Evolutionary conservation across 31 red algal genomes (phyloP).

Genomic region (Asparagopsis taxiformis): DNA sequence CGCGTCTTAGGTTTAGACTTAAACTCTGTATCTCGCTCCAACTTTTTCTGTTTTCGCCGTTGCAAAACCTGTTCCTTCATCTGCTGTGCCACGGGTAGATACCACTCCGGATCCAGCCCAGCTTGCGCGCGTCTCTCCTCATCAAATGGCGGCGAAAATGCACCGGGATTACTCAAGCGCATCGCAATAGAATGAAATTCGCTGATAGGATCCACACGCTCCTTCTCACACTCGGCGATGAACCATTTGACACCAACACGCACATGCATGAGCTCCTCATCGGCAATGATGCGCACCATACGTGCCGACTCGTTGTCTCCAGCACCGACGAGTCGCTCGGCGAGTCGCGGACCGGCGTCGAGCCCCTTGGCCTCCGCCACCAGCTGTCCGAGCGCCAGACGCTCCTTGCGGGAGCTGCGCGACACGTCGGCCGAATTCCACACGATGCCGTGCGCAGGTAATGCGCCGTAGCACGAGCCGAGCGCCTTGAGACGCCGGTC

Average conservation of each 20-base stretch:
- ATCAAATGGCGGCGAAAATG: slow-evolving; percentile 77
- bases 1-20: no score
- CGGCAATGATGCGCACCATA: slow-evolving; percentile 55
- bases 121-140: slow-evolving; percentile 42
- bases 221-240: slow-evolving; percentile 51
- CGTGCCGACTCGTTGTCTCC: slow-evolving; percentile 57
- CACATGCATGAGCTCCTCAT: slow-evolving; percentile 82
- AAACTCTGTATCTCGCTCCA: no score
- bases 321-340: slow-evolving; percentile 31
- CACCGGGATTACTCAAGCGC: slow-evolving; percentile 60
- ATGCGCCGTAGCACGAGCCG: slow-evolving; percentile 55
- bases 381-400: slow-evolving; percentile 71
- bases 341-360: slow-evolving; percentile 72
- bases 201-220: slow-evolving; percentile 19
- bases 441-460: slow-evolving; percentile 77
- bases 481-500: slow-evolving; percentile 46
- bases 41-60: slow-evolving; percentile 12
- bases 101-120: slow-evolving; percentile 80
- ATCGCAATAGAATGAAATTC: slow-evolving; percentile 65
- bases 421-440: slow-evolving; percentile 52
- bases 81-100: slow-evolving; percentile 66
- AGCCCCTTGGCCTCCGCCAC: slow-evolving; percentile 76
- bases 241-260: slow-evolving; percentile 82
- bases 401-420: slow-evolving; percentile 21
- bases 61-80: slow-evolving; percentile 35